These are phyloP conservation scores for Asterionellopsis glacialis DNA, from an alignment of 108 stramenopile genomes.

Conservation along the genomic window DNA sequence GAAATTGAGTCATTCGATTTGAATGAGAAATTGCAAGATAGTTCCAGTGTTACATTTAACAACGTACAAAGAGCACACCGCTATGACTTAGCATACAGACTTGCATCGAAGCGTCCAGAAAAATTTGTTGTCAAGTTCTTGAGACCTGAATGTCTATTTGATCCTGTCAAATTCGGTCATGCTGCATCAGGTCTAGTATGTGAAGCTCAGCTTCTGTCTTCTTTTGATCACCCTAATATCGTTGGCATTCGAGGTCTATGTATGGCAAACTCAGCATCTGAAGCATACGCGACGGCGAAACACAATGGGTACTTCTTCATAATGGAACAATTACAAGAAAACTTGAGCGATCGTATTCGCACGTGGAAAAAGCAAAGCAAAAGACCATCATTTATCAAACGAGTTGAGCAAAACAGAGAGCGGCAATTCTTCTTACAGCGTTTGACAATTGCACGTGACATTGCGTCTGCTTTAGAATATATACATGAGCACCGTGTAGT, in stretches of 20 bases:
- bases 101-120: background rate
- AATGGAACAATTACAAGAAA: slow-evolving; percentile 45
- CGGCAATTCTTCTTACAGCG: slow-evolving; percentile 23
- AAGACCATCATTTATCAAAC: slow-evolving; percentile 5
- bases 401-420: slow-evolving; percentile 3
- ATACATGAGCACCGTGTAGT: slow-evolving; percentile 92
- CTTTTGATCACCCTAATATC: slow-evolving; percentile 69
- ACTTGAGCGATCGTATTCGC: slow-evolving; percentile 46
- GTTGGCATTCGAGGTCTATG: slow-evolving; percentile 56
- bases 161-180: slow-evolving; percentile 38
- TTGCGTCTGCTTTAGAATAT: slow-evolving; percentile 75
- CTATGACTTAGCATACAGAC: background rate
- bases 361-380: slow-evolving; percentile 27
- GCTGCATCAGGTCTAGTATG: slow-evolving; percentile 69
- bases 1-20: slow-evolving; percentile 19
- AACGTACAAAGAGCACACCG: background rate
- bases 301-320: slow-evolving; percentile 51
- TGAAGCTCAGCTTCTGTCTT: slow-evolving; percentile 67
- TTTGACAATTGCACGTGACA: slow-evolving; percentile 37
- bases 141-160: slow-evolving; percentile 40
- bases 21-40: background rate
- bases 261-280: background rate
- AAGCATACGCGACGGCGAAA: slow-evolving; percentile 9
- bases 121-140: slow-evolving; percentile 56
- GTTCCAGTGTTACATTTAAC: background rate